A percentile compares a stretch with the other conserved stretches of the same genome.
These are phyloP conservation scores for Flueggea neowawraea DNA, from an alignment of 441 rosid genomes.

Conservation along the genomic window DNA sequence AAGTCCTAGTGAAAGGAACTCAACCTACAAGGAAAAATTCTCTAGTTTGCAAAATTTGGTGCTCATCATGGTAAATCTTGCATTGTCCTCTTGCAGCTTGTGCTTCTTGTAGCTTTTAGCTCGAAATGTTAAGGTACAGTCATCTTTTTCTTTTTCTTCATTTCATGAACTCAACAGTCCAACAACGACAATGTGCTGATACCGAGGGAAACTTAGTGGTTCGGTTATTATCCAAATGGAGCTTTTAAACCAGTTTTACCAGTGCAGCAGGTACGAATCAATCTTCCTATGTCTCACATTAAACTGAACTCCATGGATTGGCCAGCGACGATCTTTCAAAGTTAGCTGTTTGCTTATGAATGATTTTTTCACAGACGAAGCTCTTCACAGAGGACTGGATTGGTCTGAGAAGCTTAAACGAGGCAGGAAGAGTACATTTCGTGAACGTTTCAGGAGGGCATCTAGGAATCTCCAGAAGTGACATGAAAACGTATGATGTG, in stretches of 20 bases:
- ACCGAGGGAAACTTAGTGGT: slow-evolving; percentile 95
- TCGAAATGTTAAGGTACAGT: neutral
- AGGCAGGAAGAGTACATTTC: slow-evolving; percentile 53
- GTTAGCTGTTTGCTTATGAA: neutral
- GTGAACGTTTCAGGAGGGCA: slow-evolving; percentile 56
- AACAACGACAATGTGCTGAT: slow-evolving; percentile 66
- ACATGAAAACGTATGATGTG: slow-evolving; percentile 44
- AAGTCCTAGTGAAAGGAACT: slow-evolving; percentile 56
- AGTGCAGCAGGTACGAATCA: slow-evolving; percentile 44
- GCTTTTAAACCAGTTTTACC: slow-evolving; percentile 49
- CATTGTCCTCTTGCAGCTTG: neutral
- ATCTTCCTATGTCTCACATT: neutral
- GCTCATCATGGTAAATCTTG: slow-evolving; percentile 67
- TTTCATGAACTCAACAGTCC: slow-evolving; percentile 41
- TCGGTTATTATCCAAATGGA: slow-evolving; percentile 86
- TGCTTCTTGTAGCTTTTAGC: neutral
- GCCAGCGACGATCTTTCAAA: no score
- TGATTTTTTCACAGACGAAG: slow-evolving; percentile 40
- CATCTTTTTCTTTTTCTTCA: neutral
- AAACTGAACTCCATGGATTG: neutral
- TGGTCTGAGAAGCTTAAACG: slow-evolving; percentile 51
- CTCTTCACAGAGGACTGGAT: slow-evolving; percentile 77
- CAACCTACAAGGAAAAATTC: slow-evolving; percentile 67
- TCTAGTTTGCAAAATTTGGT: slow-evolving; percentile 72
- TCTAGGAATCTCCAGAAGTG: slow-evolving; percentile 49